Evolutionary conservation across 768 basidiomycete genomes (phyloP), one percentile per base, ranked within the genome.

Genomic region (Leccinum subgranulosum): DNA sequence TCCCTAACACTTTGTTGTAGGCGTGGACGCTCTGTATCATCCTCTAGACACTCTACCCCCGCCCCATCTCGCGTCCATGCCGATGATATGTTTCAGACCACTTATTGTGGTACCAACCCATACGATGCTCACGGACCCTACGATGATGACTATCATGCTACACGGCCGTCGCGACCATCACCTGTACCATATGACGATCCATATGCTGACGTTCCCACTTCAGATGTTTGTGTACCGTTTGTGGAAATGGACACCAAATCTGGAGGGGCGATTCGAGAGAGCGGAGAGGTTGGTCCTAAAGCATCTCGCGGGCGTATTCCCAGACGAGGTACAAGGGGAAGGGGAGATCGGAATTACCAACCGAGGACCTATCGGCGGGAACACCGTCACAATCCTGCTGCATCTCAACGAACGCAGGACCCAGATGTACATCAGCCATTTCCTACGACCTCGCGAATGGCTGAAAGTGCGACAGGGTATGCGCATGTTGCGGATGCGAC

Each of bases 151-250:
- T 84, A 81, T 55, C 70, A 65, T 45, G 68, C 74, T 25, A 75
- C 77, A 39, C 79, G 80, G 17, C 79, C 84, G 9, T 81, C 83
- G 14, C 81, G 89, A 52, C 87, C 88, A 23, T 65, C 79, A 15
- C 90, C 90, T 5, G 74, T 83, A 36, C 87, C 90, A 27, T 92
- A 92, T 64, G 88, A 92, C 57, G 90, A 92, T 62, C 90, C 90
- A 10, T 91, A 91, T 66, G 77, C 84, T 19, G 83, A 85, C 28
- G 66, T 67, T 33, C 78, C 77, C 50, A 70, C 67, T 43, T 67
- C 66, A 57, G 69, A 71, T 46, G 27, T 46, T 46, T 47, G 29
- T 27, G 46, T 41, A 31, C 53, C 25, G 11, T 23, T 17, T 21
- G n/a, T 19, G 47, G 60, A 55, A 49, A 36, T 33, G 19, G 49